Percentiles rank a stretch among this genome's conserved stretches.
Evolutionary conservation across 306 rosid genomes (phyloP).

Genomic region (Senna tora): DNA sequence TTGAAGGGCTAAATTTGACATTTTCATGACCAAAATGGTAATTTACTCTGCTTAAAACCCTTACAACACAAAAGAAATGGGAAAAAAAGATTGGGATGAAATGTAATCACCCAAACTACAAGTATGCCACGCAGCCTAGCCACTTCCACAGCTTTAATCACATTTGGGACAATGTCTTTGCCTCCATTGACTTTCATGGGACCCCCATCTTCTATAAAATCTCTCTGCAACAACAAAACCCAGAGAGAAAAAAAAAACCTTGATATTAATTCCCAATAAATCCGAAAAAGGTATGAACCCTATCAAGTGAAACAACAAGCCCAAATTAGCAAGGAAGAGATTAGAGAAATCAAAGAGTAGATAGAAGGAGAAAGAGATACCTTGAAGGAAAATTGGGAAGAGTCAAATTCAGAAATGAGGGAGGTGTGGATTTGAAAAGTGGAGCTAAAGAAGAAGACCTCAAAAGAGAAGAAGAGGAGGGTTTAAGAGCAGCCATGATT

Average conservation of each 20-base stretch:
- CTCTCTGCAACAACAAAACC: slow-evolving; percentile 56
- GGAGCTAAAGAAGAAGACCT: not conserved
- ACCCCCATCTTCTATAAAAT: slow-evolving; percentile 61
- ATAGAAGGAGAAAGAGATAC: slow-evolving; percentile 20
- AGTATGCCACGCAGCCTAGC: slow-evolving; percentile 74
- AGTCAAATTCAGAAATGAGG: slow-evolving; percentile 8
- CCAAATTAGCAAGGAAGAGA: slow-evolving; percentile 25
- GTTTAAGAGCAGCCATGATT: not conserved
- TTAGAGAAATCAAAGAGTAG: not conserved
- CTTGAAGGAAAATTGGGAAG: slow-evolving; percentile 10
- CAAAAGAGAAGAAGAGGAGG: slow-evolving; percentile 7
- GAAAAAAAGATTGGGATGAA: not conserved
- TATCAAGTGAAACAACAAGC: slow-evolving; percentile 19
- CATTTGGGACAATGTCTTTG: slow-evolving; percentile 70
- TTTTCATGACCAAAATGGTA: no score
- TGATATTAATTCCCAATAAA: slow-evolving; percentile 18
- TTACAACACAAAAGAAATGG: not conserved
- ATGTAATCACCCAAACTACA: slow-evolving; percentile 69
- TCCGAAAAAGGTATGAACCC: not conserved
- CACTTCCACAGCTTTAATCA: slow-evolving; percentile 61
- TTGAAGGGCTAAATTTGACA: no score
- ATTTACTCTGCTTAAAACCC: no score
- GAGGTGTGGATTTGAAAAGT: not conserved
- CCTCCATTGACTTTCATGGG: slow-evolving; percentile 64
- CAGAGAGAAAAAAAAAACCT: slow-evolving; percentile 29